Conservation (phyloP, 2,329 filamentous ascomycete species). For the Fusarium nelsonii region DNA sequence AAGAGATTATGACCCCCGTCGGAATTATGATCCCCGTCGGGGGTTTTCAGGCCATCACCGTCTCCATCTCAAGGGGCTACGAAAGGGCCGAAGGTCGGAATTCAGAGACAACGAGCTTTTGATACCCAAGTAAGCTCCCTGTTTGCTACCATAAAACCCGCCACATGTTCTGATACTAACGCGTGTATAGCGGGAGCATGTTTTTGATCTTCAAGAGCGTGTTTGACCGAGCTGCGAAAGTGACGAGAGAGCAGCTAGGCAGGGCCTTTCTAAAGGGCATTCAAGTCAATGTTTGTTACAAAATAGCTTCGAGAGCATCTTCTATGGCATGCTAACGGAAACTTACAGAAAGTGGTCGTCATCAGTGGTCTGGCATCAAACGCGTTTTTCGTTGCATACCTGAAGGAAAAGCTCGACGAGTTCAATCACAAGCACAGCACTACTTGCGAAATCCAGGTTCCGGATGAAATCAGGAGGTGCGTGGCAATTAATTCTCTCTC, state of each 20-base stretch:
- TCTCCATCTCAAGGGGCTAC: background rate
- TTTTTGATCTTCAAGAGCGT: background rate
- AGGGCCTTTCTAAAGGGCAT: background rate
- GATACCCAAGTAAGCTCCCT: background rate
- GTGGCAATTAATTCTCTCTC: rapidly evolving
- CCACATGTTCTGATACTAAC: background rate
- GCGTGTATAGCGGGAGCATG: background rate
- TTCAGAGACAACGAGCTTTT: background rate
- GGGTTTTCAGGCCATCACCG: background rate
- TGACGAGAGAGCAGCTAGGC: background rate
- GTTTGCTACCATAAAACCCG: background rate
- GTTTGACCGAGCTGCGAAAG: background rate
- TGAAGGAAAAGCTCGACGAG: rapidly evolving
- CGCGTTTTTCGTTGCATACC: background rate
- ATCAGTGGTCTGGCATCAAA: conserved; percentile 10
- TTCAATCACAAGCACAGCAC: background rate
- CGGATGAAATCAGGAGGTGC: background rate
- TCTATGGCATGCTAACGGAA: too few relatives aligned
- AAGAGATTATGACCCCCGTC: background rate
- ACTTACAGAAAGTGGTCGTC: background rate
- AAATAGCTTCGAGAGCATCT: background rate
- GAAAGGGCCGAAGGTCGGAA: background rate
- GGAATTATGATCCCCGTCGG: background rate
- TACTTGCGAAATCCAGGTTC: background rate
- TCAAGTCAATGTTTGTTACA: background rate